Percentiles rank a stretch among this genome's conserved stretches.
These are phyloP conservation scores for Raffaelea albimanens DNA, from an alignment of 2,329 filamentous ascomycete species.

Conservation along the genomic window DNA sequence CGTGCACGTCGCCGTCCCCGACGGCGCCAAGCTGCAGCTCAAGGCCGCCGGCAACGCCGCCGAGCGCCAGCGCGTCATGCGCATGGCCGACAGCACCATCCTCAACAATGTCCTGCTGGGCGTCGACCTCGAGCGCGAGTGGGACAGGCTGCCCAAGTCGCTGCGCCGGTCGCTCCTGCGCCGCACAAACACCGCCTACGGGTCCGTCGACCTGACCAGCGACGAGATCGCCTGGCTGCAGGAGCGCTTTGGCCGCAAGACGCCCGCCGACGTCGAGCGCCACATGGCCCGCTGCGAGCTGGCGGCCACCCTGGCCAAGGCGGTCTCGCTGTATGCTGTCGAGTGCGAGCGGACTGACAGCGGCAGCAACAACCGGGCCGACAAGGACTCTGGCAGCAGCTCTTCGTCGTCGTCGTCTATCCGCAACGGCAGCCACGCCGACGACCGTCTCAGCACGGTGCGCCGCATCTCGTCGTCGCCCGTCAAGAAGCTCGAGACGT, in stretches of 20 bases:
- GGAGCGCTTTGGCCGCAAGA: not conserved
- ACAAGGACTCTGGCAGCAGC: too few relatives aligned
- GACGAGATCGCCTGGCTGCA: constrained; percentile 2
- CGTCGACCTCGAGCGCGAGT: constrained; percentile 13
- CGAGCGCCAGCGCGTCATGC: constrained; percentile 9
- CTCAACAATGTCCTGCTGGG: constrained; percentile 13
- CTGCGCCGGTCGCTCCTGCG: constrained; percentile 1
- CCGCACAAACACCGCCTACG: not conserved
- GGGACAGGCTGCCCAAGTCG: constrained; percentile 12
- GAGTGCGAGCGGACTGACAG: not conserved
- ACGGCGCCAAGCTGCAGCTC: constrained; percentile 14
- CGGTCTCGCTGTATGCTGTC: constrained; percentile 1
- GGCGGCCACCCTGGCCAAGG: constrained; percentile 1
- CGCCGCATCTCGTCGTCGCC: constrained; percentile 1
- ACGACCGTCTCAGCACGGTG: not conserved
- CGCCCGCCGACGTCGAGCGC: not conserved
- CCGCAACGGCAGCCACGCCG: too few relatives aligned
- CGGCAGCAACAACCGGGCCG: not conserved
- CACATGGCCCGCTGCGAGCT: constrained; percentile 9
- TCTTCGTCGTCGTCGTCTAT: too few relatives aligned
- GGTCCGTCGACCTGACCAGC: not conserved
- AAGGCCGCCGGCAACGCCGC: constrained; percentile 7
- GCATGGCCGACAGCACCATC: constrained; percentile 7
- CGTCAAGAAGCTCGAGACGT: constrained; percentile 1
- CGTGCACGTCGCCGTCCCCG: constrained; percentile 8